Conservation (phyloP, 1,284 basidiomycete genomes). For the Testicularia cyperi region DNA sequence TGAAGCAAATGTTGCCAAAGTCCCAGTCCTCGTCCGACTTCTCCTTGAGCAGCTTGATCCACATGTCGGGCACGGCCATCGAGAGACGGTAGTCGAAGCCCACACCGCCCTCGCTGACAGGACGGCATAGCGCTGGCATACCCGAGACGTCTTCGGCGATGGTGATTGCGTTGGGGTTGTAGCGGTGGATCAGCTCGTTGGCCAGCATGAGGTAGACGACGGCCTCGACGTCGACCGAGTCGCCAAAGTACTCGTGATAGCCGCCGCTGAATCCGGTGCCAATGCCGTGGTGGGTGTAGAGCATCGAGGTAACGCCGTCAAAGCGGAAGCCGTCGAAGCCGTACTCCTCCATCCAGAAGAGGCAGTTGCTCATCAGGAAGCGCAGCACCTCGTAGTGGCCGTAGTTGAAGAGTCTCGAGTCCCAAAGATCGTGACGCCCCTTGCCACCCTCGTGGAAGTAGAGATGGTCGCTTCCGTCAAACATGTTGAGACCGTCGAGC, state of each 20-base stretch:
- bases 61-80: slow-evolving; percentile 99
- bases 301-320: slow-evolving; percentile 98
- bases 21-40: slow-evolving; percentile 85
- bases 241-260: slow-evolving; percentile 96
- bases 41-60: slow-evolving; percentile 98
- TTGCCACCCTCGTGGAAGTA: slow-evolving; percentile 93
- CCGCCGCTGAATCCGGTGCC: slow-evolving; percentile 95
- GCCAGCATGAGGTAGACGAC: slow-evolving; percentile 96
- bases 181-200: slow-evolving; percentile 80
- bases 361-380: slow-evolving; percentile 89
- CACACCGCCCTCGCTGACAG: slow-evolving; percentile 79
- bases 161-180: slow-evolving; percentile 79
- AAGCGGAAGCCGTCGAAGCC: slow-evolving; percentile 96
- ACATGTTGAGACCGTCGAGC: slow-evolving; percentile 89
- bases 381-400: slow-evolving; percentile 88
- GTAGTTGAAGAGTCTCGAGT: slow-evolving; percentile 87
- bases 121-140: slow-evolving; percentile 89
- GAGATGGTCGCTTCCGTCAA: slow-evolving; percentile 91
- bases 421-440: slow-evolving; percentile 94
- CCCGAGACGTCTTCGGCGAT: slow-evolving; percentile 98
- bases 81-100: slow-evolving; percentile 97
- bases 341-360: slow-evolving; percentile 94
- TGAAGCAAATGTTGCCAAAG: slow-evolving; percentile 81
- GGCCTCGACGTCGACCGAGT: slow-evolving; percentile 79
- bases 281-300: slow-evolving; percentile 95